A percentile compares a stretch with the other conserved stretches of the same genome.
These are phyloP conservation scores for Blakeslea trispora DNA, from an alignment of 371 early-diverging fungal species.

Conservation along the genomic window DNA sequence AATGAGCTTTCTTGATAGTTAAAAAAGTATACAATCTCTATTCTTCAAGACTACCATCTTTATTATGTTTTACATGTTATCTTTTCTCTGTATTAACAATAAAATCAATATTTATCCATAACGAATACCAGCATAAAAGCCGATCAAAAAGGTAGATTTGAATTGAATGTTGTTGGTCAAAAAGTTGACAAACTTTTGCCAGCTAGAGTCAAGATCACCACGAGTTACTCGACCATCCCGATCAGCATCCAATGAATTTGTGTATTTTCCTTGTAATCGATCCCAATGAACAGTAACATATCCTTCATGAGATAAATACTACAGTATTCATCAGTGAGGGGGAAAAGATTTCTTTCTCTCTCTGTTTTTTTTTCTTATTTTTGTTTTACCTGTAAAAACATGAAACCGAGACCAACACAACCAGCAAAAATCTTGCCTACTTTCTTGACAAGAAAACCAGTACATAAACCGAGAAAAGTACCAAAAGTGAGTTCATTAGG, in stretches of 20 bases:
- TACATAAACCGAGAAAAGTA: constrained; percentile 47
- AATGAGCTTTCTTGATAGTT: too few species aligned
- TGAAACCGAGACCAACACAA: constrained; percentile 43
- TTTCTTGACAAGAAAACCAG: constrained; percentile 51
- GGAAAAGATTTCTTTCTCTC: not conserved
- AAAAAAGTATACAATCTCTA: too few species aligned
- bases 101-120: constrained; percentile 32
- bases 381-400: constrained; percentile 50
- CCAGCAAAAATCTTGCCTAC: constrained; percentile 45
- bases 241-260: constrained; percentile 43
- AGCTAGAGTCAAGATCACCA: constrained; percentile 42
- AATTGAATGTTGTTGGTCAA: constrained; percentile 63
- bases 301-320: constrained; percentile 55
- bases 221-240: constrained; percentile 54
- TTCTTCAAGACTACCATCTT: too few species aligned
- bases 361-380: too few species aligned
- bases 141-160: constrained; percentile 57
- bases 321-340: not conserved
- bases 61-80: too few species aligned
- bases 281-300: constrained; percentile 62
- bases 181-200: constrained; percentile 46
- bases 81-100: too few species aligned
- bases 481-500: constrained; percentile 51
- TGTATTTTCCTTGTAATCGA: constrained; percentile 46
- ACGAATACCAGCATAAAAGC: constrained; percentile 53